phyloP scores from a whole-genome alignment of 352 stramenopile genomes.

The Peronosclerospora sorghi region DNA sequence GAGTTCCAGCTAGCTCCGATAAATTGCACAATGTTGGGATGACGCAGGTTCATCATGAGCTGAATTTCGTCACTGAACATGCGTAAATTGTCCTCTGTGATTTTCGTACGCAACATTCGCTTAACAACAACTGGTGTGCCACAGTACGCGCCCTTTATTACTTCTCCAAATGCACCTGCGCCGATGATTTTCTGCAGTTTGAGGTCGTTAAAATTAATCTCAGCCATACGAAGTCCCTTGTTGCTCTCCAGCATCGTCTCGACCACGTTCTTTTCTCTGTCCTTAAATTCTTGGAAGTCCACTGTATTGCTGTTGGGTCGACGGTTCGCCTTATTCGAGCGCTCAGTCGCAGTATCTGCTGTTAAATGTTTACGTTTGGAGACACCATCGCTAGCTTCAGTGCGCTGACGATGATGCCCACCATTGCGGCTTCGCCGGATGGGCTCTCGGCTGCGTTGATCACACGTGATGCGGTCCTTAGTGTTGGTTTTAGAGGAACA shows the following conservation, averaged over 20 bases:
- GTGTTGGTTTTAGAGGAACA: constrained; percentile 30
- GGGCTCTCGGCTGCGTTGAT: not conserved
- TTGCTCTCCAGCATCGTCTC: constrained; percentile 85
- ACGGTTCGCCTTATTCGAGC: constrained; percentile 4
- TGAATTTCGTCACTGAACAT: constrained; percentile 87
- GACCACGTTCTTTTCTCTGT: constrained; percentile 80
- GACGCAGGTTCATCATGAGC: constrained; percentile 85
- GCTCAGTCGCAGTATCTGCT: constrained; percentile 2
- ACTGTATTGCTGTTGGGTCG: constrained; percentile 38
- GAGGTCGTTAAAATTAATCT: constrained; percentile 85
- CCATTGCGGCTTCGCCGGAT: not conserved
- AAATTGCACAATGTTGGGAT: constrained; percentile 86
- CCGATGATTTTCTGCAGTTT: constrained; percentile 85
- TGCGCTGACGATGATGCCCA: not conserved
- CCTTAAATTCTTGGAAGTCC: constrained; percentile 78
- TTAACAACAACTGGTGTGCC: constrained; percentile 83
- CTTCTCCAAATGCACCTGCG: constrained; percentile 73
- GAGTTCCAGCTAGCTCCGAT: constrained; percentile 87
- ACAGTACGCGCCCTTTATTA: constrained; percentile 85
- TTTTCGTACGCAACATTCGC: constrained; percentile 84
- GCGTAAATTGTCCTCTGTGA: constrained; percentile 78
- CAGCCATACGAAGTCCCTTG: constrained; percentile 76
- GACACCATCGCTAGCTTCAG: not conserved
- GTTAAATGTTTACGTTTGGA: constrained; percentile 1
- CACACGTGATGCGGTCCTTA: constrained; percentile 16